A percentile compares a stretch with the other conserved stretches of the same genome.
These are phyloP conservation scores for Endocarpon pusillum DNA, from an alignment of 495 filamentous ascomycete species.

Conservation along the genomic window DNA sequence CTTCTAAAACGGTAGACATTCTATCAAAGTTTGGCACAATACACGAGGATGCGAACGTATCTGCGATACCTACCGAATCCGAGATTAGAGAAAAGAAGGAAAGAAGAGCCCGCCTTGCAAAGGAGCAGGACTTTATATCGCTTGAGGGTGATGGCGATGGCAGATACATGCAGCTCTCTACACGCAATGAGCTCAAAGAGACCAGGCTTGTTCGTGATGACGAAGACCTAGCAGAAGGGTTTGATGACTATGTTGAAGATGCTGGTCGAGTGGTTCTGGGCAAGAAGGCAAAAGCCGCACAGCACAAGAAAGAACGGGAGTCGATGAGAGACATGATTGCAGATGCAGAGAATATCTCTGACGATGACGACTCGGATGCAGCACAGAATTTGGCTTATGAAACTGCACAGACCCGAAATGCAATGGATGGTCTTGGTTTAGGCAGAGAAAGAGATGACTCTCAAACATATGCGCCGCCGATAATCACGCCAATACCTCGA, in stretches of 20 bases:
- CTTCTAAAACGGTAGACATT: slow-evolving; percentile 47
- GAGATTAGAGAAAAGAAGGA: slow-evolving; percentile 89
- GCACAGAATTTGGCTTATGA: slow-evolving; percentile 77
- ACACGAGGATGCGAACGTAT: slow-evolving; percentile 18
- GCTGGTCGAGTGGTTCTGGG: slow-evolving; percentile 65
- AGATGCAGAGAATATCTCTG: slow-evolving; percentile 50
- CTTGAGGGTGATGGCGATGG: slow-evolving; percentile 43
- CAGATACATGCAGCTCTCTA: slow-evolving; percentile 25
- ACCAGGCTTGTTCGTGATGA: slow-evolving; percentile 72
- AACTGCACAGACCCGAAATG: slow-evolving; percentile 67
- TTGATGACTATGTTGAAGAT: slow-evolving; percentile 83
- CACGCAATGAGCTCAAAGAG: slow-evolving; percentile 32
- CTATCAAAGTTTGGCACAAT: slow-evolving; percentile 44
- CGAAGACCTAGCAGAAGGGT: slow-evolving; percentile 88
- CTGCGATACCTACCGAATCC: slow-evolving; percentile 60
- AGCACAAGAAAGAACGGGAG: slow-evolving; percentile 43
- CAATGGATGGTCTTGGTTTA: slow-evolving; percentile 47
- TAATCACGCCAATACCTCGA: slow-evolving; percentile 38
- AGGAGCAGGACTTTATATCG: slow-evolving; percentile 66
- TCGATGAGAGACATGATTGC: slow-evolving; percentile 75
- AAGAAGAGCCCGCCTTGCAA: slow-evolving; percentile 59
- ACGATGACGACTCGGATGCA: slow-evolving; percentile 60
- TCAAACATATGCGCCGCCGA: slow-evolving; percentile 36
- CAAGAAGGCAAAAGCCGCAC: slow-evolving; percentile 62
- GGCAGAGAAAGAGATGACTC: slow-evolving; percentile 16